Evolutionary conservation across 2,329 filamentous ascomycete genomes (phyloP).

Genomic region (Akanthomyces dipterigenus): DNA sequence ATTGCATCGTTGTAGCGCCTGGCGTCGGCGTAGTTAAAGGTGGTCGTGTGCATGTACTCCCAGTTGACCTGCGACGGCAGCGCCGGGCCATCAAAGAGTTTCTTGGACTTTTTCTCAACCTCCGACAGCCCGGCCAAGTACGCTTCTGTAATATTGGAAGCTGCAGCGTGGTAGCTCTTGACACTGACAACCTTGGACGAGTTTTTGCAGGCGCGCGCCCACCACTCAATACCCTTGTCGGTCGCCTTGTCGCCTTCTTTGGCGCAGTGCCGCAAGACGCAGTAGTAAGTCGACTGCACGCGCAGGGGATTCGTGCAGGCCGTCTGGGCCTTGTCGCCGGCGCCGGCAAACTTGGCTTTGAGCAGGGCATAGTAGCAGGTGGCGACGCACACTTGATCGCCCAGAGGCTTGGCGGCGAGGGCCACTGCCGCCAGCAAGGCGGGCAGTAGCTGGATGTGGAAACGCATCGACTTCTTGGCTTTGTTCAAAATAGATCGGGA

Average conservation of each 20-base stretch:
- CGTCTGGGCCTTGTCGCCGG: constrained; percentile 12
- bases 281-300: constrained; percentile 16
- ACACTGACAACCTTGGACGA: constrained; percentile 14
- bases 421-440: not conserved
- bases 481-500: not conserved
- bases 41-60: constrained; percentile 9
- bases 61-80: constrained; percentile 13
- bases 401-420: constrained; percentile 16
- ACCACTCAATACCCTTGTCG: constrained; percentile 15
- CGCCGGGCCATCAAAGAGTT: constrained; percentile 6
- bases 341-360: constrained; percentile 14
- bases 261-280: constrained; percentile 14
- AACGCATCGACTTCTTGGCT: constrained; percentile 1
- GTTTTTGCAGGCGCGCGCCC: constrained; percentile 15
- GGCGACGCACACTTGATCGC: constrained; percentile 16
- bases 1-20: constrained; percentile 11
- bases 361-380: constrained; percentile 17
- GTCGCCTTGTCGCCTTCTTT: constrained; percentile 9
- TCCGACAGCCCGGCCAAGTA: constrained; percentile 14
- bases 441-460: constrained; percentile 1
- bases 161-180: constrained; percentile 8
- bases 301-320: constrained; percentile 16
- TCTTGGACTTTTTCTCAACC: constrained; percentile 13
- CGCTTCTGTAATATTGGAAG: constrained; percentile 12
- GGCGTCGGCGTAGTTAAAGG: constrained; percentile 4